Base-by-base conservation (phyloP, 331 rosid genomes). In the Saraca asoca region DNA sequence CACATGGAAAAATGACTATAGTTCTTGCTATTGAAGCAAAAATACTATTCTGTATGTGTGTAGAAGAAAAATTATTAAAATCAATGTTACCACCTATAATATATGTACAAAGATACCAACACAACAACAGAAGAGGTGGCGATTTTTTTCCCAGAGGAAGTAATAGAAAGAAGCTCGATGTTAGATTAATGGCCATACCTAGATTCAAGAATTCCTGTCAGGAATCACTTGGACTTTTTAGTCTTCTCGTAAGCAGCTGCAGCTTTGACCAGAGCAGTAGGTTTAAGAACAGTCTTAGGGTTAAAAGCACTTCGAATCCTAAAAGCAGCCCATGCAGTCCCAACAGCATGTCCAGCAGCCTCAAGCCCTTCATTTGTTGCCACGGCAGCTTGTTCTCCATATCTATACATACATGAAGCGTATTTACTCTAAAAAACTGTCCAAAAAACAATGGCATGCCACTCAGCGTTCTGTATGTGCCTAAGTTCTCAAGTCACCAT, bases 301-400 rank as follows among this genome's bases (percentile, higher is more conserved):
- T 88, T 84, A 52, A 93, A 11, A 34, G 96, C 91, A 77, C 87
- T 79, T 52, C 97, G 89, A 68, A 90, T 80, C 79, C 90, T 90
- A 48, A 81, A 66, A 62, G 85, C 90, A 59, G 85, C 85, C 98
- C 98, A 90, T 4, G 92, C 97, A 0, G 97, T 75, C 56, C 98
- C 95, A 3, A 90, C 19, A 11, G 96, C 96, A 69, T 93, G 96
- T 51, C 96, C 97, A 19, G 98, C 98, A 62, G 98, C 98, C 67
- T 58, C 78, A 64, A 93, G 88, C 58, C 97, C 96, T 70, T 93
- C 95, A 15, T 46, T 78, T 31, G 97, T 79, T 45, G 97, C 95
- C 69, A 81, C 73, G 12, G 88, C 87, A 49, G 98, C 98, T 78
- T 88, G 62, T 68, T 90, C 95, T 73, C 98, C 98, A 48, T 90